Conservation (phyloP, 768 basidiomycete species). For the Phaffia tasmanica region DNA sequence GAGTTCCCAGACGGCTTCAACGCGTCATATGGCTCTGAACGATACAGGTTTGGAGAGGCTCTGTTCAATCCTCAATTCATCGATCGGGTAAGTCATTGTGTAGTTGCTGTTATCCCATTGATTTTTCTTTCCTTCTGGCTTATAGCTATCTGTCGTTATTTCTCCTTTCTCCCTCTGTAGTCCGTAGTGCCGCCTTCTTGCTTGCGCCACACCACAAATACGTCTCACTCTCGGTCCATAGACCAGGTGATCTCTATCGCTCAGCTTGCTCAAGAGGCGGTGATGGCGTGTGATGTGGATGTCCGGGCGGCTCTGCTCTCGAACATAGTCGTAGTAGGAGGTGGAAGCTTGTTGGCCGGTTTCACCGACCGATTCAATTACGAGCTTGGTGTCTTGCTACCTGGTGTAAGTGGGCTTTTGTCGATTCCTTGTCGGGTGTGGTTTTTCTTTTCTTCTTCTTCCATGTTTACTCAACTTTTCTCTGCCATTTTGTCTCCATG, state of each 20-base stretch:
- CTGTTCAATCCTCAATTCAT: constrained; percentile 59
- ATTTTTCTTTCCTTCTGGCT: not conserved
- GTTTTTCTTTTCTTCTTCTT: constrained; percentile 29
- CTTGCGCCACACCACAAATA: constrained; percentile 32
- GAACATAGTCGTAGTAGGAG: constrained; percentile 93
- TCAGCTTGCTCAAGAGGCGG: constrained; percentile 60
- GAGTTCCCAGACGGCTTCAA: constrained; percentile 95
- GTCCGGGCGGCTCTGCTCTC: constrained; percentile 77
- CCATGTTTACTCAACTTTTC: not conserved
- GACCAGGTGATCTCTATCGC: constrained; percentile 45
- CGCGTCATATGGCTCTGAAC: constrained; percentile 65
- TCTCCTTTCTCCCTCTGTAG: constrained; percentile 25
- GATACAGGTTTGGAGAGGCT: constrained; percentile 75
- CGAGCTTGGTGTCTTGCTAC: constrained; percentile 64
- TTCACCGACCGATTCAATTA: constrained; percentile 68
- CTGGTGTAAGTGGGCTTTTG: constrained; percentile 59
- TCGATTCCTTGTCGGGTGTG: not conserved
- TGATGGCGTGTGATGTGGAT: constrained; percentile 81
- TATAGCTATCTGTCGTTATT: not conserved
- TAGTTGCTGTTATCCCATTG: not conserved
- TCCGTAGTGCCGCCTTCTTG: constrained; percentile 32
- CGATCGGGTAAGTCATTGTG: constrained; percentile 31
- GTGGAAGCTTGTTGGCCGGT: constrained; percentile 75
- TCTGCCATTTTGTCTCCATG: not conserved
- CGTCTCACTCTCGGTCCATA: constrained; percentile 38